Base-by-base conservation (phyloP, 2,329 filamentous ascomycete genomes). In the Claviceps sp. region DNA sequence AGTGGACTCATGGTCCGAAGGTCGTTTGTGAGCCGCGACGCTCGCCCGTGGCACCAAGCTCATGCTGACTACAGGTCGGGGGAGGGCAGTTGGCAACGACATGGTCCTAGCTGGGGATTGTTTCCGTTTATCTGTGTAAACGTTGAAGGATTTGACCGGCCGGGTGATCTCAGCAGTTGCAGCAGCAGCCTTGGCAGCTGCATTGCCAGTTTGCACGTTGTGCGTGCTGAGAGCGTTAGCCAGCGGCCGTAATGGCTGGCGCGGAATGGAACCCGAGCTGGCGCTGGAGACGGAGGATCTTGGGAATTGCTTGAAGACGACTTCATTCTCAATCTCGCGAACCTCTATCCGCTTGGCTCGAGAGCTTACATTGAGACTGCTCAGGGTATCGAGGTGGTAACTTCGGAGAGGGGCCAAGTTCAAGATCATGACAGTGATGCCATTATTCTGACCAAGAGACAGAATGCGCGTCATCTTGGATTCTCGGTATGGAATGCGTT, bases 381-480 rank as follows among this genome's bases (percentile, higher is more conserved):
- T 95, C 5, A 96, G 75, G 0, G 91, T 96, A 65, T 97, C 91
- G 41, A 95, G 77, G 62, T 97, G 91, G 64, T 95, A 97, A 59
- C 87, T 89, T 56, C 87, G 82, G n/a, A 94, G 77, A 0, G 93
- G 90, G 0, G 91, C 88, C 2, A 97, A 78, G 62, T 97, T 97
- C 40, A 97, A 75, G 54, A 97, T 93, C 93, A 97, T 97, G 63
- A 97, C 79, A 0, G 90, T 96, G 58, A 95, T 81, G 49, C 93
- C 91, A 57, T 95, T 89, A 70, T 97, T 96, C 70, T 96, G 91
- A 2, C 91, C 91, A 8, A 97, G 71, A 0, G 87, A 91, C 26
- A 97, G 70, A 52, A 97, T 96, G 47, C 91, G 80, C 1, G 93
- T 97, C 91, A 97, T 96, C 73, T 97, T 96, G 51, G 87, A 93